phyloP scores from a whole-genome alignment of 2,329 filamentous ascomycete genomes.

The Penicillium frequentans region DNA sequence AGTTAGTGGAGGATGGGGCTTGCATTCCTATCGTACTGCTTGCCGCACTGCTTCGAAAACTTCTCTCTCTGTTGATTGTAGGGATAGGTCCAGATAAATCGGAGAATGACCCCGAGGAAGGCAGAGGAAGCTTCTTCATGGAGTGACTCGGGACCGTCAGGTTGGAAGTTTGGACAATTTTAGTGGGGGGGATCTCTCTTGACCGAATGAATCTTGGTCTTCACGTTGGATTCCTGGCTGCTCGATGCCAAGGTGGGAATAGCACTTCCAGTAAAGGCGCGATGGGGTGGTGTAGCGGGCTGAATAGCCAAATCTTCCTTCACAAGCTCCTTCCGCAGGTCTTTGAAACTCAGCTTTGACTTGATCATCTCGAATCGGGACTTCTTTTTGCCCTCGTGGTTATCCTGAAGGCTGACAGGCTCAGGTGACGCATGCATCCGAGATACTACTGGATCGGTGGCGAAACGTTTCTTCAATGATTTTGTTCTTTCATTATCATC shows the following conservation, averaged over 20 bases:
- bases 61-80: background rate
- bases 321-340: conserved; percentile 27
- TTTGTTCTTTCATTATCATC: conserved; percentile 1
- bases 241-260: background rate
- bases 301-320: conserved; percentile 9
- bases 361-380: conserved; percentile 27
- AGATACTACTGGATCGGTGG: conserved; percentile 11
- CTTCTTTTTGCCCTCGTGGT: conserved; percentile 15
- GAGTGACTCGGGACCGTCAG: background rate
- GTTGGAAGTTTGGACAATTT: background rate
- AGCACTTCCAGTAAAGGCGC: background rate
- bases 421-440: background rate
- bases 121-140: conserved; percentile 2
- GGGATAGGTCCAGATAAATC: background rate
- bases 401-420: background rate
- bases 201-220: background rate
- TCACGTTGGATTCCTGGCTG: background rate
- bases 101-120: conserved; percentile 1
- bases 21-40: background rate
- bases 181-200: background rate
- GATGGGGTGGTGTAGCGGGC: background rate
- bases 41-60: background rate
- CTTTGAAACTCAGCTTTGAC: conserved; percentile 33
- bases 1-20: background rate
- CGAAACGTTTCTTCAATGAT: conserved; percentile 15